A percentile compares a stretch with the other conserved stretches of the same genome.
Evolutionary conservation across 1,139 yeast species (phyloP).

Genomic region (Kazachstania sp.): DNA sequence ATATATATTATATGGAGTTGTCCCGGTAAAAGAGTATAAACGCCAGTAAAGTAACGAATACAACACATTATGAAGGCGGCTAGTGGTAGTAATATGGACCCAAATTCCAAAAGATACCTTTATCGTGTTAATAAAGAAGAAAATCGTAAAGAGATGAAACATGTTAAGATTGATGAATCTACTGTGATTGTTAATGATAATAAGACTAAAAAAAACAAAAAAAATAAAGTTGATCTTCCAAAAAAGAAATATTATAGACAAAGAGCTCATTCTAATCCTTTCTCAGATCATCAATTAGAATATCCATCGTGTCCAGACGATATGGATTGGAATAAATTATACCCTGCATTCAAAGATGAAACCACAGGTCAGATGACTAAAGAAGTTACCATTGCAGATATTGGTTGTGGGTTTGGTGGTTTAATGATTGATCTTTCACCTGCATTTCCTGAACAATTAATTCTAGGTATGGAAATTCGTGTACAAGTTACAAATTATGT

Average conservation of each 20-base stretch:
- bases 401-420: conserved; percentile 99
- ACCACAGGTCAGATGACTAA: conserved; percentile 38
- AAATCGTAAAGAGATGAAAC: conserved; percentile 34
- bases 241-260: conserved; percentile 88
- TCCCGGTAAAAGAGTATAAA: no score
- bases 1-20: not conserved
- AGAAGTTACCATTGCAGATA: conserved; percentile 82
- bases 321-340: conserved; percentile 81
- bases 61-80: conserved; percentile 17
- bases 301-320: conserved; percentile 72
- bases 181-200: conserved; percentile 7
- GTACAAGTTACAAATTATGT: conserved; percentile 97
- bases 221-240: conserved; percentile 44
- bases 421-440: conserved; percentile 73
- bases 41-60: not conserved
- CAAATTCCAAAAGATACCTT: conserved; percentile 28
- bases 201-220: conserved; percentile 4
- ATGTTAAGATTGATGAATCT: conserved; percentile 30
- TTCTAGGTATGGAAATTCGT: conserved; percentile 93
- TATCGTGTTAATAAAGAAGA: conserved; percentile 31
- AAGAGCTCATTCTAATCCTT: conserved; percentile 96
- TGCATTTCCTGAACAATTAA: conserved; percentile 59
- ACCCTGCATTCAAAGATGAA: conserved; percentile 50
- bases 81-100: conserved; percentile 16
- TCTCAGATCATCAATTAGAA: conserved; percentile 86